A percentile compares a stretch with the other conserved stretches of the same genome.
These are phyloP conservation scores for Pestalotiopsis sp. DNA, from an alignment of 2,329 filamentous ascomycete species.

Conservation along the genomic window DNA sequence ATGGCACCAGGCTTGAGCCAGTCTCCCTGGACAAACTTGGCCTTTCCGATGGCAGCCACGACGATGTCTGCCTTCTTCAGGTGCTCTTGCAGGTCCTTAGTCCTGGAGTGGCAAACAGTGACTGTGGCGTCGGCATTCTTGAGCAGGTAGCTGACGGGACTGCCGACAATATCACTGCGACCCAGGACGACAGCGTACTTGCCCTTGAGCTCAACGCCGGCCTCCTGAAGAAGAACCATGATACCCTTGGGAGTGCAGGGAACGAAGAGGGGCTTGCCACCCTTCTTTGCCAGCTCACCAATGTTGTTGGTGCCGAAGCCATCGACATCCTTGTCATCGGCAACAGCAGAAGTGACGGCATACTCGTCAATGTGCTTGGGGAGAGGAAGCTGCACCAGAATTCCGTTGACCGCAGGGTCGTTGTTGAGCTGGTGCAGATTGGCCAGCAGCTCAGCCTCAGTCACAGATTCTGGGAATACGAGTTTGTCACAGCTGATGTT, in stretches of 20 bases:
- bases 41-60: slow-evolving; percentile 86
- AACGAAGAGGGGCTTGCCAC: slow-evolving; percentile 84
- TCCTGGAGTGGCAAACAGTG: slow-evolving; percentile 93
- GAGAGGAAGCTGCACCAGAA: slow-evolving; percentile 91
- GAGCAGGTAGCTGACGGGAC: slow-evolving; percentile 92
- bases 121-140: slow-evolving; percentile 97
- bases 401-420: slow-evolving; percentile 83
- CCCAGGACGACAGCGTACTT: slow-evolving; percentile 96
- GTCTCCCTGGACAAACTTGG: slow-evolving; percentile 88
- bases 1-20: slow-evolving; percentile 96
- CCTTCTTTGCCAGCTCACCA: slow-evolving; percentile 94
- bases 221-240: slow-evolving; percentile 87
- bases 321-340: slow-evolving; percentile 96
- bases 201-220: slow-evolving; percentile 80
- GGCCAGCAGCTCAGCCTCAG: slow-evolving; percentile 84
- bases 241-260: slow-evolving; percentile 97
- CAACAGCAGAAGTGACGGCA: slow-evolving; percentile 83
- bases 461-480: slow-evolving; percentile 79
- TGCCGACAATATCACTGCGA: slow-evolving; percentile 95
- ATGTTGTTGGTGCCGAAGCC: slow-evolving; percentile 95
- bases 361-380: slow-evolving; percentile 91
- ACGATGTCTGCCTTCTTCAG: slow-evolving; percentile 87
- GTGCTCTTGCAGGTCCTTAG: slow-evolving; percentile 70
- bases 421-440: slow-evolving; percentile 84
- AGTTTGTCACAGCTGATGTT: slow-evolving; percentile 87